These are phyloP conservation scores for Acanthamoeba lenticulata DNA, from an alignment of 208 protist species.

Conservation along the genomic window DNA sequence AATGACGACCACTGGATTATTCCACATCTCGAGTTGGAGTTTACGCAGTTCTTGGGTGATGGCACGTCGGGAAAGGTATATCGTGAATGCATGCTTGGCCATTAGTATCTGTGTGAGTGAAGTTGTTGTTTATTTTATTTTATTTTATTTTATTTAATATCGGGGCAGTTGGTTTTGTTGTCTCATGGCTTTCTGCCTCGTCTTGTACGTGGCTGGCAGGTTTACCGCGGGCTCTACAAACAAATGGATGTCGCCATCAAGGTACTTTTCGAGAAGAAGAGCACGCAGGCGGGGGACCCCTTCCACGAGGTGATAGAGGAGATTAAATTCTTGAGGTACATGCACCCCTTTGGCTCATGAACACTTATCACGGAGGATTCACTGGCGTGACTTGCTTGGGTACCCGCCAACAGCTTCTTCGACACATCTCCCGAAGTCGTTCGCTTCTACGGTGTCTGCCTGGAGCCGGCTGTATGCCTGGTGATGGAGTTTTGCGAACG, in stretches of 20 bases:
- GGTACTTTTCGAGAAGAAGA: constrained; percentile 66
- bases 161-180: neutral
- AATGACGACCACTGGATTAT: constrained; percentile 69
- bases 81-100: neutral
- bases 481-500: constrained; percentile 61
- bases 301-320: constrained; percentile 81
- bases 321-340: constrained; percentile 79
- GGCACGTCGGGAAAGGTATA: constrained; percentile 77
- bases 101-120: neutral
- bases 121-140: neutral
- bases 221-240: constrained; percentile 73
- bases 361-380: neutral
- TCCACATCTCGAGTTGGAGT: constrained; percentile 70
- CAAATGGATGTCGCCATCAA: constrained; percentile 80
- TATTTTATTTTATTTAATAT: neutral
- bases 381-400: too few relatives aligned
- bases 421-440: constrained; percentile 19
- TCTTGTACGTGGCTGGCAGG: neutral
- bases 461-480: constrained; percentile 49
- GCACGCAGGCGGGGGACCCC: neutral
- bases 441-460: constrained; percentile 43
- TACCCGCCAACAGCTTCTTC: neutral
- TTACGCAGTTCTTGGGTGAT: constrained; percentile 71
- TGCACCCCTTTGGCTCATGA: neutral
- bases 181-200: neutral